Evolutionary conservation across 75 land plant genomes (phyloP), one percentile per base, ranked within the genome.

Genomic region (Pseudotsuga menziesii): DNA sequence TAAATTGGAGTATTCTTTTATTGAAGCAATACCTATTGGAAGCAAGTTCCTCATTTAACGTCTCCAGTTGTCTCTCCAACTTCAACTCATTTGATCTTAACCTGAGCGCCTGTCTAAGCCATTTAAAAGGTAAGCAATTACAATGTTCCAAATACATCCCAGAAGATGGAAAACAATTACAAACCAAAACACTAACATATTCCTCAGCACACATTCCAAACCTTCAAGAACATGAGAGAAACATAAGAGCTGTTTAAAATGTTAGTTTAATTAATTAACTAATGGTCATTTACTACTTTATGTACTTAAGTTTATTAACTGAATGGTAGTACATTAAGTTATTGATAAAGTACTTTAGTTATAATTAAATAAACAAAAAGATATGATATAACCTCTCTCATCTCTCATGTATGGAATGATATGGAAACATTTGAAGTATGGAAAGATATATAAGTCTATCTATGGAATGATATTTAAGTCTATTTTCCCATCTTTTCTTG

Each of bases 71-170:
- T 76, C 87, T 88, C 80, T 94, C 93, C 86, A 94, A 71, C 89
- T 92, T 94, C 61, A 97, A 78, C 80, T 97, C 99, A 82, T 81
- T 93, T 71, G 99, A 97, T 78, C 99, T 85, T 75, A 92, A 71
- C 74, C 86, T 89, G 15, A 95, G 89, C 19, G 97, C 91, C 93
- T 86, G 88, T 6, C 15, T 41, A 61, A 22, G 26, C 8, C 58
- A 35, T 32, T 52, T 74, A 23, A 19, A n/a, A 3, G 11, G 25
- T 69, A 23, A 69, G 72, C 72, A 41, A 69, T 20, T 69, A 19
- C 52, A 39, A 39, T 41, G 52, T 19, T 13, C 41, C 13, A 69
- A 20, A 41, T 39, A 41, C 48, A 8, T 8, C 0, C 1, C 54
- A 48, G 25, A 72, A 78, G 22, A 27, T 20, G 36, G 35, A 59